phyloP scores from a whole-genome alignment of 495 filamentous ascomycete genomes.

The Cladorrhinum samala region DNA sequence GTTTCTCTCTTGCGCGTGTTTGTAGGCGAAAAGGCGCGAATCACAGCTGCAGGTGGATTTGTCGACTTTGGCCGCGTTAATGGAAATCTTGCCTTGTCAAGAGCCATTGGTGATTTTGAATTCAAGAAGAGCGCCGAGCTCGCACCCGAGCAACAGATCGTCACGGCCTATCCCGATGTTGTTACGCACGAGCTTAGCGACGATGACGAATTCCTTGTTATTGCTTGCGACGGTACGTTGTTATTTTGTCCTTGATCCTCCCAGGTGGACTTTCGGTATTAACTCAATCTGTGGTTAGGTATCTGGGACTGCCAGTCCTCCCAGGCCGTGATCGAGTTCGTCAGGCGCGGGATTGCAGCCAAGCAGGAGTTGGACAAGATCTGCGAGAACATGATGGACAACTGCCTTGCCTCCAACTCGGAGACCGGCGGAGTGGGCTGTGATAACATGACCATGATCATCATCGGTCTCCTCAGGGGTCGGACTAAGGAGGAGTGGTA shows the following conservation, averaged over 20 bases:
- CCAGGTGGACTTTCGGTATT: slow-evolving; percentile 8
- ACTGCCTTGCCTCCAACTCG: slow-evolving; percentile 92
- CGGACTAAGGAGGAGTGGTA: slow-evolving; percentile 98
- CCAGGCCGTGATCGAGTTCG: slow-evolving; percentile 94
- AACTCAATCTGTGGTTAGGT: slow-evolving; percentile 44
- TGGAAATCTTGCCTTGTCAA: slow-evolving; percentile 93
- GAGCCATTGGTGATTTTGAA: slow-evolving; percentile 97
- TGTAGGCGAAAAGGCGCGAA: slow-evolving; percentile 89
- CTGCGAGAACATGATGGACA: slow-evolving; percentile 99
- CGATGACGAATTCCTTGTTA: slow-evolving; percentile 94
- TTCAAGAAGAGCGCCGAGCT: slow-evolving; percentile 99
- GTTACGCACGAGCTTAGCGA: slow-evolving; percentile 80
- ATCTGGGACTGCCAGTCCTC: slow-evolving; percentile 99
- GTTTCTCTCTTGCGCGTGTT: slow-evolving; percentile 8
- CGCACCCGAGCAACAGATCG: slow-evolving; percentile 93
- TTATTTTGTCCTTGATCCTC: not conserved
- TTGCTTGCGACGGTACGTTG: slow-evolving; percentile 85
- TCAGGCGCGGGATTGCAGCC: slow-evolving; percentile 87
- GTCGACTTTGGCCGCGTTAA: slow-evolving; percentile 98
- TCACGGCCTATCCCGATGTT: slow-evolving; percentile 93
- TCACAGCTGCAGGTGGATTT: slow-evolving; percentile 91
- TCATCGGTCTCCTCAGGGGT: slow-evolving; percentile 83
- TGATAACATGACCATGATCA: slow-evolving; percentile 98
- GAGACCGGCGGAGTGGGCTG: slow-evolving; percentile 97
- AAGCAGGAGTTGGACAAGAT: slow-evolving; percentile 90